Evolutionary conservation across 352 stramenopile species (phyloP), one percentile per base, ranked within the genome.

Genomic region (Thraustochytrium sp.): DNA sequence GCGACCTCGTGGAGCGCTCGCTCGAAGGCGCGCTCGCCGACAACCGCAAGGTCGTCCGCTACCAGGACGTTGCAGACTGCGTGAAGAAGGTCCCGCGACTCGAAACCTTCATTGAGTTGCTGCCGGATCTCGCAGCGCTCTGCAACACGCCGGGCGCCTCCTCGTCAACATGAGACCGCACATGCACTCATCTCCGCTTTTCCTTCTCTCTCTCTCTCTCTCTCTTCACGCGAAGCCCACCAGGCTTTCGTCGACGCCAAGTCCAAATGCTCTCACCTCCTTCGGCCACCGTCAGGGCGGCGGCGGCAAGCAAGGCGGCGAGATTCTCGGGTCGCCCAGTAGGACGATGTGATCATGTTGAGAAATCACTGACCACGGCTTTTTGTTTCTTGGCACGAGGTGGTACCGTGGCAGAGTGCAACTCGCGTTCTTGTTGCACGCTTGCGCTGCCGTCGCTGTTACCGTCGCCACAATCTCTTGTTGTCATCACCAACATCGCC

Each of bases 1-100:
- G 68, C 13, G 53, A 64, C 46, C 18, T 80, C n/a, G 9, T 80
- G 2, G 46, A 63, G 26, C 23, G 46, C 16, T 0, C 46, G 18
- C 26, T 72, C 11, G 68, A 48, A 4, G 26, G 23, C n/a, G 68
- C 68, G 0, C 18, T 40, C n/a, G 34, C 42, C 44, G 68, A 80
- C 26, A 26, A 44, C 40, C 68, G 68, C 44, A 80, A 80, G 68
- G 31, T 80, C 34, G 8, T 80, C 42, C 23, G n/a, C 18, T 80
- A 80, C 37, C 46, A 64, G 31, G 68, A 80, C 31, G 13, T 80
- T 2, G 68, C 68, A 8, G 40, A 46, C n/a, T 42, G 26, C n/a
- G 68, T 51, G 46, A 44, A 44, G 18, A 51, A 68, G 46, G 46
- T 21, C n/a, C 42, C 42, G 37, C 1, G 46, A 8, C 34, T 80